Conservation (phyloP, 2,329 filamentous ascomycete species). For the Piedraia hortae region DNA sequence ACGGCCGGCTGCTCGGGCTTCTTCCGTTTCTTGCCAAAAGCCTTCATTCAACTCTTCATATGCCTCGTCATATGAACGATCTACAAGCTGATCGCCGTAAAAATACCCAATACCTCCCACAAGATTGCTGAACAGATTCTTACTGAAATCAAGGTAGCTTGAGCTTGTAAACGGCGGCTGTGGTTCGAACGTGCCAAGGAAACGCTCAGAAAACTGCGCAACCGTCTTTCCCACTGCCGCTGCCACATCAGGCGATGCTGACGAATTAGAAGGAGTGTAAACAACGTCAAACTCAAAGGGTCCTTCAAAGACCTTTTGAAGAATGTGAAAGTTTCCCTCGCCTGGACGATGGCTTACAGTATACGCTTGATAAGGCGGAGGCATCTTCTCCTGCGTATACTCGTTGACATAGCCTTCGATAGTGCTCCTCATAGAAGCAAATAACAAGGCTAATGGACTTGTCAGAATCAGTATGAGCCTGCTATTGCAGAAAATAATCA, state of each 20-base stretch:
- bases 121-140: conserved; percentile 80
- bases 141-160: conserved; percentile 53
- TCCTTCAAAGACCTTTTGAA: conserved; percentile 80
- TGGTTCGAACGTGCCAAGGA: conserved; percentile 42
- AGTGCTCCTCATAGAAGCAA: conserved; percentile 33
- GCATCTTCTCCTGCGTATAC: conserved; percentile 36
- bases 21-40: conserved; percentile 79
- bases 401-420: conserved; percentile 31
- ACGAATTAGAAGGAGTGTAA: conserved; percentile 38
- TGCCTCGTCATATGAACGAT: conserved; percentile 70
- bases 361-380: conserved; percentile 66
- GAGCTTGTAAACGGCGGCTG: conserved; percentile 43
- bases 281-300: conserved; percentile 79
- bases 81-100: conserved; percentile 62
- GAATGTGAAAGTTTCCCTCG: conserved; percentile 53
- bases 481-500: conserved; percentile 11
- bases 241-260: conserved; percentile 32
- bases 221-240: conserved; percentile 38
- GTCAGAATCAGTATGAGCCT: conserved; percentile 15
- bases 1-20: conserved; percentile 40
- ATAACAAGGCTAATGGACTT: conserved; percentile 23
- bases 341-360: conserved; percentile 43
- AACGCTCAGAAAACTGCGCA: conserved; percentile 45
- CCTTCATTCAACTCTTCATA: conserved; percentile 89
- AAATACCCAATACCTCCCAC: conserved; percentile 91